Conservation (phyloP, 805 yeast species). For the Isabelozyma heimii region DNA sequence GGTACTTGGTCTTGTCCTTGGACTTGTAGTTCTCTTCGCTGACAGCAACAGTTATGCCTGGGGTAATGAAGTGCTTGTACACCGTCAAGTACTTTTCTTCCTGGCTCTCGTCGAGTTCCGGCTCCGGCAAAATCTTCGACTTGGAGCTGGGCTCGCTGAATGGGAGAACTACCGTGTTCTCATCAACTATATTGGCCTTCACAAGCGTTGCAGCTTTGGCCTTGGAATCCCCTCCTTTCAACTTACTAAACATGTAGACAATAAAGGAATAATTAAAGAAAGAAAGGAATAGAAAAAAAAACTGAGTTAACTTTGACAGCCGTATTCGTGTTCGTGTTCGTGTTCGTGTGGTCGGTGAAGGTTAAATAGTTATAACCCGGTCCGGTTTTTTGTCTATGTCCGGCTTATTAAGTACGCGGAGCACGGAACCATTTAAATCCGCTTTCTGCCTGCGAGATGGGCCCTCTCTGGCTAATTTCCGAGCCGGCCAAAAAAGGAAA, state of each 20-base stretch:
- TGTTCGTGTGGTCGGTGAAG: too few species aligned
- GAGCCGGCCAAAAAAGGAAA: not conserved
- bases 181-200: constrained; percentile 3
- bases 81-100: constrained; percentile 60
- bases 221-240: constrained; percentile 13
- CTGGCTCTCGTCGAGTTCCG: constrained; percentile 52
- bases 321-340: not conserved
- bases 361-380: not conserved
- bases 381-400: not conserved
- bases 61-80: constrained; percentile 56
- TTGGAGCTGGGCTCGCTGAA: constrained; percentile 26
- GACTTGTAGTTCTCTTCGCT: constrained; percentile 48
- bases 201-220: constrained; percentile 1
- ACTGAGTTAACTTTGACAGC: not conserved
- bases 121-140: constrained; percentile 49
- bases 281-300: not conserved
- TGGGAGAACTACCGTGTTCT: constrained; percentile 14
- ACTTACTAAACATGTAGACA: constrained; percentile 14
- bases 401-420: not conserved
- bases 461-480: not conserved
- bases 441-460: too few species aligned
- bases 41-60: constrained; percentile 48
- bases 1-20: constrained; percentile 29
- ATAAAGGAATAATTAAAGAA: not conserved
- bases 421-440: not conserved